phyloP scores from a whole-genome alignment of 2,329 filamentous ascomycete genomes.

The Colletotrichum theobromicola region DNA sequence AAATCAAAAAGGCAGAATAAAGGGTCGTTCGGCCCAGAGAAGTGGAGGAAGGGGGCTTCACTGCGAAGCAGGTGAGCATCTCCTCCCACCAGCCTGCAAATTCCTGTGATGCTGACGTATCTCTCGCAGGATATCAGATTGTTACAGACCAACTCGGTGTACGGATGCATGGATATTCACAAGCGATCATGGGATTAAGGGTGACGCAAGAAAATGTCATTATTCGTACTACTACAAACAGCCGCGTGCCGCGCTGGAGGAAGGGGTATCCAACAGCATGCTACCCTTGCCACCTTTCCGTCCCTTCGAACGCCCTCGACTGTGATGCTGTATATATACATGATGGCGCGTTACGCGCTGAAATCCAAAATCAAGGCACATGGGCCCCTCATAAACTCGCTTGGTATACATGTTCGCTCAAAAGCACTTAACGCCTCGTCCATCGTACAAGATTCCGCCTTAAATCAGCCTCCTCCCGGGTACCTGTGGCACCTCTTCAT shows the following conservation, averaged over 20 bases:
- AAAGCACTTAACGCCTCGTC: not conserved
- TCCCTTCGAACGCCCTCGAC: not conserved
- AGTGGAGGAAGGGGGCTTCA: constrained; percentile 24
- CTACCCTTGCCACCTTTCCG: not conserved
- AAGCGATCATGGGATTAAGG: not conserved
- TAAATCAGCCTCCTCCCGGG: not conserved
- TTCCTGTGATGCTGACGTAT: not conserved
- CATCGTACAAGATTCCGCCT: not conserved
- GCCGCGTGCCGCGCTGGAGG: constrained; percentile 2
- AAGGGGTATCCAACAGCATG: constrained; percentile 4
- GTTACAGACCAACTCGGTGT: not conserved
- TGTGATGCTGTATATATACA: not conserved
- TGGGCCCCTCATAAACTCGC: not conserved
- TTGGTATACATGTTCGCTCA: not conserved
- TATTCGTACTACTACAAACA: constrained; percentile 15
- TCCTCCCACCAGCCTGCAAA: not conserved
- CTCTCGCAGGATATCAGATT: not conserved
- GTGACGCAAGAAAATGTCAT: constrained; percentile 1
- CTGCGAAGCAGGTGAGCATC: constrained; percentile 12
- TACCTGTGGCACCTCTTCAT: not conserved
- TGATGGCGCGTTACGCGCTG: not conserved
- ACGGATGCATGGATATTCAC: not conserved
- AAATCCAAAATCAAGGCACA: not conserved
- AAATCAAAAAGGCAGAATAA: not conserved
- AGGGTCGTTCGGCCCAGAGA: constrained; percentile 7